Conservation (phyloP, 306 rosid species). For the Arachis stenosperma region DNA sequence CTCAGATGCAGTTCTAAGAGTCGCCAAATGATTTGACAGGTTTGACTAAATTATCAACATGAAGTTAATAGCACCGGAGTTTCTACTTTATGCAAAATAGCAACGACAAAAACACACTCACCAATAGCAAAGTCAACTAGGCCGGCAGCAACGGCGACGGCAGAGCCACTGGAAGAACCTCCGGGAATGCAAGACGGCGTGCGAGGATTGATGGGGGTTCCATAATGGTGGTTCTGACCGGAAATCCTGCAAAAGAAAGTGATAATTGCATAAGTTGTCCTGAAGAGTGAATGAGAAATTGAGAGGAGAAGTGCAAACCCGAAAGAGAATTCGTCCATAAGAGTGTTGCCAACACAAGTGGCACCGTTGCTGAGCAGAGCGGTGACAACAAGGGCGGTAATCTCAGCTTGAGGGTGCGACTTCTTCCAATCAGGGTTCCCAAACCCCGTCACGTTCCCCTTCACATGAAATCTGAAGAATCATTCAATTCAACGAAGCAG, state of each 20-base stretch:
- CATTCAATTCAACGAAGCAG: too few species aligned
- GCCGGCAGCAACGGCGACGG: slow-evolving; percentile 77
- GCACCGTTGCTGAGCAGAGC: slow-evolving; percentile 64
- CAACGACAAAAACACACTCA: not conserved
- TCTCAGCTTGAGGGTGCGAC: slow-evolving; percentile 58
- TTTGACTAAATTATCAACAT: too few species aligned
- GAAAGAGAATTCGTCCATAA: slow-evolving; percentile 69
- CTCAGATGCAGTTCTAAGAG: too few species aligned
- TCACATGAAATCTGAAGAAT: slow-evolving; percentile 60
- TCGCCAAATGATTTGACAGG: too few species aligned
- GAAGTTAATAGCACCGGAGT: too few species aligned
- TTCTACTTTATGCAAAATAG: too few species aligned
- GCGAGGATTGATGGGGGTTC: slow-evolving; percentile 71
- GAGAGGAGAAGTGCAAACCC: slow-evolving; percentile 49
- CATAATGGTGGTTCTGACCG: slow-evolving; percentile 71
- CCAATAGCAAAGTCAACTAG: slow-evolving; percentile 79
- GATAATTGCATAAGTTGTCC: slow-evolving; percentile 11
- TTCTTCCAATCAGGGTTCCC: slow-evolving; percentile 76
- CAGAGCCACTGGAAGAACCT: slow-evolving; percentile 79
- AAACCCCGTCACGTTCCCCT: slow-evolving; percentile 72
- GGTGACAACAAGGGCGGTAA: slow-evolving; percentile 65
- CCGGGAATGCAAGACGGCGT: slow-evolving; percentile 60
- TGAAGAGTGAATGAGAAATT: too few species aligned
- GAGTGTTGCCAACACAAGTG: slow-evolving; percentile 70
- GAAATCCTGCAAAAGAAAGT: slow-evolving; percentile 49